phyloP scores from a whole-genome alignment of 1,284 basidiomycete genomes.

The Sporisorium scitamineum region DNA sequence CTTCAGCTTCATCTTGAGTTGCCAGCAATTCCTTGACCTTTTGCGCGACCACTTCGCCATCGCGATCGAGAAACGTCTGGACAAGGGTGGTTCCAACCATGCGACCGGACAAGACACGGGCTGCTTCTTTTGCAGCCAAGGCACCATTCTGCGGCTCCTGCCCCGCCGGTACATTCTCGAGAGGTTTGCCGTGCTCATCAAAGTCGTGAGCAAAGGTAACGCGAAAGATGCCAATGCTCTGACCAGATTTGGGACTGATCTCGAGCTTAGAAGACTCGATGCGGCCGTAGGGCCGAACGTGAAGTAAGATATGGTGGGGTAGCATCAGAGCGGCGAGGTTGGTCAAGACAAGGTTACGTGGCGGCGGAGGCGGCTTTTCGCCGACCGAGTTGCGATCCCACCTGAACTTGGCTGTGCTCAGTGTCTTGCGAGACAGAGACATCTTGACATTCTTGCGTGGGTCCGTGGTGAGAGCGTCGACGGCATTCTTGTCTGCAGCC shows the following conservation, averaged over 20 bases:
- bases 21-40: slow-evolving; percentile 34
- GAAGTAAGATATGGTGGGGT: slow-evolving; percentile 76
- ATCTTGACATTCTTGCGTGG: slow-evolving; percentile 18
- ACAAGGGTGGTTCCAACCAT: slow-evolving; percentile 25
- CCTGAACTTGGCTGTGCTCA: slow-evolving; percentile 70
- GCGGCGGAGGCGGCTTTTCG: slow-evolving; percentile 78
- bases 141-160: slow-evolving; percentile 43
- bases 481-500: slow-evolving; percentile 21
- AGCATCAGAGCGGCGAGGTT: slow-evolving; percentile 81
- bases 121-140: slow-evolving; percentile 44
- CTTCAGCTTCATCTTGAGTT: slow-evolving; percentile 6
- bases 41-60: slow-evolving; percentile 27
- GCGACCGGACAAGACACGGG: slow-evolving; percentile 29
- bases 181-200: slow-evolving; percentile 43
- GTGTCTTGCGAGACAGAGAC: slow-evolving; percentile 8
- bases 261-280: slow-evolving; percentile 82
- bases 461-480: slow-evolving; percentile 18
- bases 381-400: slow-evolving; percentile 82
- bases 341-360: slow-evolving; percentile 78
- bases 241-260: slow-evolving; percentile 82
- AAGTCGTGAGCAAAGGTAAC: slow-evolving; percentile 75
- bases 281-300: slow-evolving; percentile 78
- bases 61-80: slow-evolving; percentile 34
- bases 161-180: slow-evolving; percentile 1
- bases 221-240: slow-evolving; percentile 83